Conservation (phyloP, 139 green algal genomes). For the Cymbomonas tetramitiformis region DNA sequence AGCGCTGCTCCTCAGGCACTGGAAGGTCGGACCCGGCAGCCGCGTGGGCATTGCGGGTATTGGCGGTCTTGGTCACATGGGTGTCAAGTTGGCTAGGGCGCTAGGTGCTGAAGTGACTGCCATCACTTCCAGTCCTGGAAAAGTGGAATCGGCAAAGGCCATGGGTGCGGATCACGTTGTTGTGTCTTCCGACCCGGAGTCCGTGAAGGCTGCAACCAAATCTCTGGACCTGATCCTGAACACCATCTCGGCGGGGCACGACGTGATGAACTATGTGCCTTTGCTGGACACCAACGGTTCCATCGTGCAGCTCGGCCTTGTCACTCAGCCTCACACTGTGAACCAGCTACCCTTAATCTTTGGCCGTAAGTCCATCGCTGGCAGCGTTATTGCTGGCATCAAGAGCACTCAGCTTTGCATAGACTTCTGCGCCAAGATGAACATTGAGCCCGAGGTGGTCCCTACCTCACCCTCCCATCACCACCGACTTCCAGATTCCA, state of each 20-base stretch:
- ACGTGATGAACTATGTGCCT: not conserved
- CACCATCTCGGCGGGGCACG: conserved; percentile 3
- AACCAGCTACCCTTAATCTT: not conserved
- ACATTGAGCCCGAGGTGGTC: conserved; percentile 12
- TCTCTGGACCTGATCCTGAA: conserved; percentile 14
- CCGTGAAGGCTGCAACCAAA: not conserved
- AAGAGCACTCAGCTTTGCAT: conserved; percentile 5
- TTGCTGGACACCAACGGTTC: not conserved
- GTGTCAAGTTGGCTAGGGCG: conserved; percentile 7
- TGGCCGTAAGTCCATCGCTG: not conserved
- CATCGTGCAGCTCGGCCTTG: conserved; percentile 6
- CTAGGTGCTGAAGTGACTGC: conserved; percentile 9
- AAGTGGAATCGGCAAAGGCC: not conserved
- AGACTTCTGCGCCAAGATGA: conserved; percentile 12
- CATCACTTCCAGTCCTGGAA: conserved; percentile 2
- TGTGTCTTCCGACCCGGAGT: not conserved
- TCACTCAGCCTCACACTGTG: not conserved
- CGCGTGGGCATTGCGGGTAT: conserved; percentile 11
- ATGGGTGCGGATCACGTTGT: conserved; percentile 13
- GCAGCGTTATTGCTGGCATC: conserved; percentile 6
- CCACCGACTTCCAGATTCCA: too few species aligned
- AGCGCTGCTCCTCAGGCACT: not conserved
- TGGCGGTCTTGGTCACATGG: conserved; percentile 17
- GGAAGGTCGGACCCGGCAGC: not conserved
- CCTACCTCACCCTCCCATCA: too few species aligned